Evolutionary conservation across 805 yeast species (phyloP).

Genomic region (Candida hispaniensis): DNA sequence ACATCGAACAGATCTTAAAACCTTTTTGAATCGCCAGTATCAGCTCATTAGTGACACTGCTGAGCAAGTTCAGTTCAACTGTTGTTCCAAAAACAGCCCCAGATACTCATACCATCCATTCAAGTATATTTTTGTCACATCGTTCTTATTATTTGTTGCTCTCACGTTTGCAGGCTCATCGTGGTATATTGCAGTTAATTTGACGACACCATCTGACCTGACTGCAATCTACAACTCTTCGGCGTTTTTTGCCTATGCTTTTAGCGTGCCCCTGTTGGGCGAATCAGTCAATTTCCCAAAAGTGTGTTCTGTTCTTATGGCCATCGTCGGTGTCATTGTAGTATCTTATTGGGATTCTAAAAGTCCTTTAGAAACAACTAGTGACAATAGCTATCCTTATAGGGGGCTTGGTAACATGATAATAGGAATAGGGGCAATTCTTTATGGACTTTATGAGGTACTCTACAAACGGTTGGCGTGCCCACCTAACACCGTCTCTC

Average conservation of each 20-base stretch:
- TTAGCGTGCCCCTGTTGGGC: constrained; percentile 62
- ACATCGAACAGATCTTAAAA: constrained; percentile 26
- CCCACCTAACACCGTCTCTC: constrained; percentile 55
- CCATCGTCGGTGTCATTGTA: constrained; percentile 62
- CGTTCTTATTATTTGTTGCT: constrained; percentile 41
- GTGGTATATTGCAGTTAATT: constrained; percentile 76
- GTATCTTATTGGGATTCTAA: constrained; percentile 51
- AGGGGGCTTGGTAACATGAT: constrained; percentile 59
- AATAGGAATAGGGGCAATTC: constrained; percentile 60
- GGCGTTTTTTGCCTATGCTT: constrained; percentile 78
- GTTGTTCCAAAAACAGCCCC: constrained; percentile 22
- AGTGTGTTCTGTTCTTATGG: constrained; percentile 55
- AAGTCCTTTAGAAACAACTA: too few relatives aligned
- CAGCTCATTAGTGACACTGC: constrained; percentile 19
- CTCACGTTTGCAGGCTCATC: constrained; percentile 68
- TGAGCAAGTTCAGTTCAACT: constrained; percentile 18
- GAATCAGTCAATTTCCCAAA: constrained; percentile 58
- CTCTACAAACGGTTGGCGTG: constrained; percentile 66
- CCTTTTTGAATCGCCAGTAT: constrained; percentile 22
- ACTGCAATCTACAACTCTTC: constrained; percentile 88
- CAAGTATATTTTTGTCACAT: constrained; percentile 36
- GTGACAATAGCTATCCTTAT: constrained; percentile 39
- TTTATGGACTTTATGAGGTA: constrained; percentile 78
- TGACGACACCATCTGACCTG: constrained; percentile 74
- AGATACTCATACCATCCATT: constrained; percentile 29